Conservation (phyloP, 495 filamentous ascomycete genomes). For the Lasiosphaeriaceae sp. region DNA sequence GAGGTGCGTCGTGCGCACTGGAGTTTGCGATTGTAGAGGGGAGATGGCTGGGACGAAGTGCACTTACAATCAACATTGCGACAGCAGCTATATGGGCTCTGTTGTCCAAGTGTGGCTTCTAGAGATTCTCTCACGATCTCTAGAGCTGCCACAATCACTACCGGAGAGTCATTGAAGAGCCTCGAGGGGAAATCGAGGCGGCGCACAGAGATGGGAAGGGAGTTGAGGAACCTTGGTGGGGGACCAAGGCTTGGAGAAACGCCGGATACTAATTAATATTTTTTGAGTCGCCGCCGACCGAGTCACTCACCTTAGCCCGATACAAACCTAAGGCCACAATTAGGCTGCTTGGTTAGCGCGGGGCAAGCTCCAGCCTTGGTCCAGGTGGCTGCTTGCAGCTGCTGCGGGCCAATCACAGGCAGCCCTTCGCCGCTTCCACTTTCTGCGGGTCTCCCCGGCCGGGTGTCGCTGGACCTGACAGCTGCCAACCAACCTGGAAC, state of each 20-base stretch:
- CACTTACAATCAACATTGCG: slow-evolving; percentile 43
- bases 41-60: neutral
- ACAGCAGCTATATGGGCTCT: slow-evolving; percentile 2
- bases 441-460: neutral
- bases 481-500: neutral
- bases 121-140: slow-evolving; percentile 69
- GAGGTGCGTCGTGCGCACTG: neutral
- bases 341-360: slow-evolving; percentile 17
- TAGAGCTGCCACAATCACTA: slow-evolving; percentile 66
- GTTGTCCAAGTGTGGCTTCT: slow-evolving; percentile 42
- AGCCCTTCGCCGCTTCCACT: slow-evolving; percentile 16
- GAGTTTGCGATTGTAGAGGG: slow-evolving; percentile 4
- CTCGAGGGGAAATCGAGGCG: slow-evolving; percentile 6
- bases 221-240: slow-evolving; percentile 23
- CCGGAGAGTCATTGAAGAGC: slow-evolving; percentile 53
- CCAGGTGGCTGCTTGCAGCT: neutral
- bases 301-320: slow-evolving; percentile 1
- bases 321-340: slow-evolving; percentile 11
- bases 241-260: slow-evolving; percentile 15
- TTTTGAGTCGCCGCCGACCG: slow-evolving; percentile 19
- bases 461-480: neutral
- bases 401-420: slow-evolving; percentile 14
- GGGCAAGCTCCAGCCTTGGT: no score
- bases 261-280: slow-evolving; percentile 12
- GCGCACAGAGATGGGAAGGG: slow-evolving; percentile 12